Base-by-base conservation (phyloP, 2,329 filamentous ascomycete species). In the Nothomitra cinnamomea region DNA sequence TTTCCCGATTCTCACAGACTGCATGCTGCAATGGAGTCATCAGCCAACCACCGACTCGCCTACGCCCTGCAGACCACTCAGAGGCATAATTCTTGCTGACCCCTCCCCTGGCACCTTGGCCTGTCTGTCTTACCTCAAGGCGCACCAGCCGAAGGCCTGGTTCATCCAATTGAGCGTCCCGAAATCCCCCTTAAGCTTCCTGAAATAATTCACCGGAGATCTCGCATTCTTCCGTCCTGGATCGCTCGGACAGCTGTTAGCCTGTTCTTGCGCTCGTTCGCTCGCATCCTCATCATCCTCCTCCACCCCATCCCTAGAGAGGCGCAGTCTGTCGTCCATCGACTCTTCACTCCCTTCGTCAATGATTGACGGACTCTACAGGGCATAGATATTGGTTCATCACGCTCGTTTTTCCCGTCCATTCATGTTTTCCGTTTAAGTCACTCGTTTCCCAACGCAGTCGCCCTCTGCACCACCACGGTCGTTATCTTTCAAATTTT, bases 211-310 rank as follows among this genome's bases (percentile, higher is more conserved):
- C 28, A 32, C 28, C 24, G 45, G 45, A 24, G 45, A 49, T 49
- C 45, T 49, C 45, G 45, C 45, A 49, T 49, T 49, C 25, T 49
- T 49, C 45, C 45, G 45, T 35, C n/a, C 12, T 49, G 22, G 43
- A 47, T 47, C 43, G 41, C 41, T 21, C 41, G 19, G 41, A 25
- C 22, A 24, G 21, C 24, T 49, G 12, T 49, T 24, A 49, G 24
- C 25, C 43, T 25, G 32, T 49, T 28, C 45, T 22, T 17, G 45
- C 22, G 8, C 45, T 48, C 45, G 45, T 28, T 49, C 43, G 28
- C 43, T 48, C 21, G 13, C 43, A 48, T 25, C 43, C 21, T 10
- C 28, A 32, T 32, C 28, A 32, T 32, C 41, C 8, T 48, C 43
- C 17, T 48, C 43, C 25, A 17, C 3, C 25, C 45, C 45, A n/a